Evolutionary conservation across 371 early-diverging fungal species (phyloP).

Genomic region (Zychaea mexicana): DNA sequence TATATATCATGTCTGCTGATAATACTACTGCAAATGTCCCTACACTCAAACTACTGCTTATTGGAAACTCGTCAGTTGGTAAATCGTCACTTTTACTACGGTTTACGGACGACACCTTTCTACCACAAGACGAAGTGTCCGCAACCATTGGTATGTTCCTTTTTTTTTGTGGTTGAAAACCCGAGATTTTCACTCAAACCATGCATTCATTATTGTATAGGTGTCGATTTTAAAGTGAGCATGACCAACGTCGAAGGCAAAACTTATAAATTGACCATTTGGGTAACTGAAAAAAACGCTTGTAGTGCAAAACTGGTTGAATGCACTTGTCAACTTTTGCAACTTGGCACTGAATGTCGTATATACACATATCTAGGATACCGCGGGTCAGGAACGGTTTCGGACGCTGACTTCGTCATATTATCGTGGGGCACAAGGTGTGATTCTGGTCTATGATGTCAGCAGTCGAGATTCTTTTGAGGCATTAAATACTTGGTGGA

Average conservation of each 20-base stretch:
- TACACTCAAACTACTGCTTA: conserved; percentile 95
- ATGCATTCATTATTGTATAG: conserved; percentile 34
- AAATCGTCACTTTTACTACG: conserved; percentile 96
- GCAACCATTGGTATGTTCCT: conserved; percentile 85
- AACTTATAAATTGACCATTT: conserved; percentile 97
- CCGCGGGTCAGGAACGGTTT: conserved; percentile 99
- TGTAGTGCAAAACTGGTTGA: no score
- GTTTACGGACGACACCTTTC: conserved; percentile 96
- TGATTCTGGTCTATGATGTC: conserved; percentile 98
- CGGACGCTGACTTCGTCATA: conserved; percentile 98
- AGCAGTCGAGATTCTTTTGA: conserved; percentile 91
- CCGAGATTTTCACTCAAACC: not conserved
- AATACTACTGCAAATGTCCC: conserved; percentile 24
- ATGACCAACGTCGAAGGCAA: conserved; percentile 86
- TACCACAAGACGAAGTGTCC: conserved; percentile 88
- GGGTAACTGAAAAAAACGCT: no score
- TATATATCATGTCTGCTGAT: not conserved
- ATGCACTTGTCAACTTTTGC: not conserved
- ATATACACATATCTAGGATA: conserved; percentile 98
- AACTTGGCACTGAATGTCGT: no score
- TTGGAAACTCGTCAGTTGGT: conserved; percentile 99
- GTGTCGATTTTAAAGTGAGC: conserved; percentile 99
- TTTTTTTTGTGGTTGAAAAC: not conserved
- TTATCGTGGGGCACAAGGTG: conserved; percentile 98
- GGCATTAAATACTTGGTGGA: conserved; percentile 90